phyloP scores from a whole-genome alignment of 1,284 basidiomycete species.

The Phylloporus gajari region DNA sequence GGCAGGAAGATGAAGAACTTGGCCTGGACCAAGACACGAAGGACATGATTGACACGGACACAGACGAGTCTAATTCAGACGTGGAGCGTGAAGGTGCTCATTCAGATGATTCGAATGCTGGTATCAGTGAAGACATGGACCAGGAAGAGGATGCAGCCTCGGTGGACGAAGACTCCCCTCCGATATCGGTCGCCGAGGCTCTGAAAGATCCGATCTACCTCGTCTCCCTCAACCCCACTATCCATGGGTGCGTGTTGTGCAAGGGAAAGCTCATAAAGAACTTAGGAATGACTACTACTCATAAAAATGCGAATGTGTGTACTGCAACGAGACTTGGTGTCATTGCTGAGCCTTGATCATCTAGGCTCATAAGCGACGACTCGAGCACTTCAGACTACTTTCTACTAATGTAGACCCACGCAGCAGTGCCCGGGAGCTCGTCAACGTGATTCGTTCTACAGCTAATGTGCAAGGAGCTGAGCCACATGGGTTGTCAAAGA shows the following conservation, averaged over 20 bases:
- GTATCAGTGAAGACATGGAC: slow-evolving; percentile 27
- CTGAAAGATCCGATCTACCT: slow-evolving; percentile 72
- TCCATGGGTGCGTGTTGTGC: slow-evolving; percentile 75
- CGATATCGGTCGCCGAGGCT: slow-evolving; percentile 69
- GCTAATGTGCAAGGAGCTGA: slow-evolving; percentile 9
- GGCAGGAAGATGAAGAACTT: slow-evolving; percentile 74
- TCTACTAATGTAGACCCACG: slow-evolving; percentile 50
- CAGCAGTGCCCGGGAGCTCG: slow-evolving; percentile 60
- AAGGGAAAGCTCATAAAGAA: slow-evolving; percentile 80
- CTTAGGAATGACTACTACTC: slow-evolving; percentile 66
- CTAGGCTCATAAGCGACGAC: slow-evolving; percentile 71
- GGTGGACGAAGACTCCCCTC: slow-evolving; percentile 48
- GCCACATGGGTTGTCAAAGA: slow-evolving; percentile 54
- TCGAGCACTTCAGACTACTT: slow-evolving; percentile 60
- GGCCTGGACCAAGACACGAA: slow-evolving; percentile 77
- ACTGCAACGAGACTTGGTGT: slow-evolving; percentile 6
- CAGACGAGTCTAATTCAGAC: slow-evolving; percentile 67
- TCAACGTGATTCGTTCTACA: slow-evolving; percentile 45
- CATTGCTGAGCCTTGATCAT: slow-evolving; percentile 27
- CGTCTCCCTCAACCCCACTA: slow-evolving; percentile 61
- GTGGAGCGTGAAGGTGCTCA: slow-evolving; percentile 41
- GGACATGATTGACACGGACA: slow-evolving; percentile 76
- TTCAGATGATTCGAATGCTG: slow-evolving; percentile 41
- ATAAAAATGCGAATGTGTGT: slow-evolving; percentile 76
- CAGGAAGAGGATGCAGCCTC: slow-evolving; percentile 43